A percentile compares a stretch with the other conserved stretches of the same genome.
Evolutionary conservation across 495 filamentous ascomycete species (phyloP).

Genomic region (Hypoxylon fragiforme): DNA sequence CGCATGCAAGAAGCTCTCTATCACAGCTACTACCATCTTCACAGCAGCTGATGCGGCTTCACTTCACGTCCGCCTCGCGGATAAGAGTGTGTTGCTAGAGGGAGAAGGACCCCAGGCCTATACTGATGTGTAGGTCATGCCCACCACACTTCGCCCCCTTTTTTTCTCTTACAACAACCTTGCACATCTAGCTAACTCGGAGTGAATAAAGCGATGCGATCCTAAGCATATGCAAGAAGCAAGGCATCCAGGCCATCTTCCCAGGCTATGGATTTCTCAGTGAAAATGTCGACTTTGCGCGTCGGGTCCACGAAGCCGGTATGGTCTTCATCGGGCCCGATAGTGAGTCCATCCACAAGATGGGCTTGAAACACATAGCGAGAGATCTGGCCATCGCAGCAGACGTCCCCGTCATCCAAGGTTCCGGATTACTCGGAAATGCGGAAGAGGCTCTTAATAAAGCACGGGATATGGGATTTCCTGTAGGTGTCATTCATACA

Average conservation of each 20-base stretch:
- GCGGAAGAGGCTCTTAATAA: conserved; percentile 5
- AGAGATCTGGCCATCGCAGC: conserved; percentile 37
- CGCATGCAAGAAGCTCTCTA: conserved; percentile 45
- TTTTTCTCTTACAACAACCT: no score
- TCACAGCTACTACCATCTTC: conserved; percentile 58
- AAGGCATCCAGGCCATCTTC: conserved; percentile 24
- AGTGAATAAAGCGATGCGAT: conserved; percentile 22
- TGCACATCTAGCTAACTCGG: no score
- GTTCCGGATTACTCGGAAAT: conserved; percentile 14
- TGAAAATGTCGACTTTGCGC: conserved; percentile 62
- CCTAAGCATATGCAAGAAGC: conserved; percentile 24
- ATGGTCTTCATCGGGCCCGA: conserved; percentile 59
- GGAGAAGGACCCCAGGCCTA: conserved; percentile 30
- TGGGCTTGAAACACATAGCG: conserved; percentile 63
- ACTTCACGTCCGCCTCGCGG: conserved; percentile 56
- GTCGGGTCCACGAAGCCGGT: conserved; percentile 49
- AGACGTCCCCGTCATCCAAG: conserved; percentile 27
- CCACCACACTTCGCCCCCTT: neutral
- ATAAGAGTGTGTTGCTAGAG: conserved; percentile 46
- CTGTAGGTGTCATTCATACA: conserved; percentile 25
- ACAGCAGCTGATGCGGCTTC: conserved; percentile 59
- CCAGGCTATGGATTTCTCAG: conserved; percentile 53
- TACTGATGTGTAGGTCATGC: conserved; percentile 20
- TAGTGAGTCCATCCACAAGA: conserved; percentile 55
- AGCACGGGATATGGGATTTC: conserved; percentile 26